A percentile compares a stretch with the other conserved stretches of the same genome.
Evolutionary conservation across 2,329 filamentous ascomycete genomes (phyloP).

Genomic region (Botrytis byssoidea): DNA sequence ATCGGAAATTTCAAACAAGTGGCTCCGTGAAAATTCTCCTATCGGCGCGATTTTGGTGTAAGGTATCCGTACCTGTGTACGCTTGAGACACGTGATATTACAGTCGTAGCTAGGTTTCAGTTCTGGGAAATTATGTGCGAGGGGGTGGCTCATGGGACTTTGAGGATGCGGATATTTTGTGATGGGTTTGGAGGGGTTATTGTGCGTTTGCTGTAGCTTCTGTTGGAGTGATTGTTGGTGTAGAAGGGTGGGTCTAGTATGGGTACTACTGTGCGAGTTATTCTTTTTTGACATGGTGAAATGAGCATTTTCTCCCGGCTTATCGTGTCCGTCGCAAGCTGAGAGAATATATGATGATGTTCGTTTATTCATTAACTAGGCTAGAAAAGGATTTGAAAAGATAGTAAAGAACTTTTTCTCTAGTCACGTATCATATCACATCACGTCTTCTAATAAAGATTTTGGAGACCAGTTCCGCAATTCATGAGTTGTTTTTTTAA

Average conservation of each 20-base stretch:
- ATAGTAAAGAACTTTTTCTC: not conserved
- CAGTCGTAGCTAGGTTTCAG: not conserved
- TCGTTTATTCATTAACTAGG: not conserved
- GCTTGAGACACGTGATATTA: not conserved
- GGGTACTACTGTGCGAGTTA: not conserved
- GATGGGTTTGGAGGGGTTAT: not conserved
- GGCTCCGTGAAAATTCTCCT: not conserved
- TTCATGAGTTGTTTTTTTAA: not conserved
- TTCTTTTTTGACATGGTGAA: not conserved
- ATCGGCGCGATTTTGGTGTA: not conserved
- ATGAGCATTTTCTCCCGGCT: not conserved
- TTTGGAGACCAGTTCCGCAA: too few species aligned
- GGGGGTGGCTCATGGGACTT: not conserved
- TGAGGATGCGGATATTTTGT: not conserved
- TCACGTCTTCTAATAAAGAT: not conserved
- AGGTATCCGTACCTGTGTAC: not conserved
- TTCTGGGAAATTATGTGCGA: not conserved
- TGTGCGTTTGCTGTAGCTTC: not conserved
- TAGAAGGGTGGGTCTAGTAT: not conserved
- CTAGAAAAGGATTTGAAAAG: not conserved
- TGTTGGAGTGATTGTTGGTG: rapidly evolving
- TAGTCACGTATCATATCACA: not conserved
- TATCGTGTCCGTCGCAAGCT: too few species aligned
- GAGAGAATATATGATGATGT: not conserved
- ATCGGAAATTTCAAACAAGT: not conserved